Evolutionary conservation across 352 stramenopile genomes (phyloP).

Genomic region (Phytopythium mirpurense): DNA sequence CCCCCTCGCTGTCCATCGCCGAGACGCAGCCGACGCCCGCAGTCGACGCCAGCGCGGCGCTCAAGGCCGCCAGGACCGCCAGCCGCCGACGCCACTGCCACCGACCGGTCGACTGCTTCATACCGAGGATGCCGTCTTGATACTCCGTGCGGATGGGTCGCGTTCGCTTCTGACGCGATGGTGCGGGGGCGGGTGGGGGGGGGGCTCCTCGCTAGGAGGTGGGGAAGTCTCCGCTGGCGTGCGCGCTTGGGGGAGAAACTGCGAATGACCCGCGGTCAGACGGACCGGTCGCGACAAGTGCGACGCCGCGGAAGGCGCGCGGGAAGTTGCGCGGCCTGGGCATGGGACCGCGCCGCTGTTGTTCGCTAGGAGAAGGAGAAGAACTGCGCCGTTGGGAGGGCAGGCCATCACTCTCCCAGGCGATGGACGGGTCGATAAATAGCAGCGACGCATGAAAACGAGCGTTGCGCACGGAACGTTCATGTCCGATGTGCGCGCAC

Average conservation of each 20-base stretch:
- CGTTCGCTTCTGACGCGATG: not conserved
- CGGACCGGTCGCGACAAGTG: not conserved
- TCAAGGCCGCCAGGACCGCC: not conserved
- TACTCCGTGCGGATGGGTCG: too few relatives aligned
- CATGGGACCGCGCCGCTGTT: not conserved
- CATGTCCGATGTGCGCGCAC: not conserved
- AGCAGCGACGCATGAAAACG: not conserved
- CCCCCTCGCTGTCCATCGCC: not conserved
- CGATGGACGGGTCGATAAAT: constrained; percentile 1
- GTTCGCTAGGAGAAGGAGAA: not conserved
- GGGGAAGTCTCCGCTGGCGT: not conserved
- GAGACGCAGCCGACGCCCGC: not conserved
- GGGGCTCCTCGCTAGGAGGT: not conserved
- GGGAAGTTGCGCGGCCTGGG: not conserved
- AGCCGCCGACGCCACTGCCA: not conserved
- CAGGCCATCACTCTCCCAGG: too few relatives aligned
- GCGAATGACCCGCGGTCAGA: not conserved
- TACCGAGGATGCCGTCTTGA: too few relatives aligned
- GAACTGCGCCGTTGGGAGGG: too few relatives aligned
- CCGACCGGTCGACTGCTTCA: too few relatives aligned
- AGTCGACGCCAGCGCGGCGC: not conserved
- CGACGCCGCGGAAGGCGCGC: not conserved
- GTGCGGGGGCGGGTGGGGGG: not conserved
- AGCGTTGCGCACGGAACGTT: not conserved
- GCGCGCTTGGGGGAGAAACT: not conserved